Base-by-base conservation (phyloP, 2,329 filamentous ascomycete species). In the Cladosporium austrohemisphaericum region DNA sequence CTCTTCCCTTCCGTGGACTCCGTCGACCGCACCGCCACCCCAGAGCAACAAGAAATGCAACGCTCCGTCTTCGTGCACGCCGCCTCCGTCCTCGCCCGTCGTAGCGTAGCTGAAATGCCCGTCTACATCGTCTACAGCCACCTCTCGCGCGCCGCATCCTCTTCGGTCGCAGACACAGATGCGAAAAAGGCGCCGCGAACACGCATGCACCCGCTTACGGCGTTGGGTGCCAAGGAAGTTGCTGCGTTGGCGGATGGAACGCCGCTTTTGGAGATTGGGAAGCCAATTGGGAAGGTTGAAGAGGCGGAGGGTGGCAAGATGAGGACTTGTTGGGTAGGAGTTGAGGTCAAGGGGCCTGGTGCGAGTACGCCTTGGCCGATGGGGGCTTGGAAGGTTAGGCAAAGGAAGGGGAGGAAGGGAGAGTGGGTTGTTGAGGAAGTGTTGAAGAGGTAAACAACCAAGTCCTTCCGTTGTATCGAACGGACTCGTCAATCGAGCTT, bases 101-200 rank as follows among this genome's bases (percentile, higher is more conserved):
- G 67, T 65, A 84, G 54, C 79, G 81, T 55, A 71, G 79, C 80
- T 49, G 86, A 92, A 68, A 87, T 93, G 58, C 93, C 93, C 0
- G 80, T 88, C 52, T 97, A 92, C 64, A 78, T 97, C 51, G 76
- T 95, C 14, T 98, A 96, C 72, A 84, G 84, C 11, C 85, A 92
- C 62, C 80, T 98, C 3, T 91, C 95, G 65, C 83, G 83, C 50
- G 75, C 77, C 2, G 74, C 81, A 0, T 71, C 80, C 3, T 70
- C 76, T 2, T 65, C 66, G 9, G 55, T 67, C 4, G 62, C 64
- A 3, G 64, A 69, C 1, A 63, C 59, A 5, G 55, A 52, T 0
- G 33, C 23, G 1, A 76, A 76, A 20, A 84, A 83, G 60, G 71
- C 68, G 37, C 76, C 84, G 14, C 89, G 86, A 69, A 90, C 89